Evolutionary conservation across 768 basidiomycete genomes (phyloP).

Genomic region (Amanita pseudoporphyria): DNA sequence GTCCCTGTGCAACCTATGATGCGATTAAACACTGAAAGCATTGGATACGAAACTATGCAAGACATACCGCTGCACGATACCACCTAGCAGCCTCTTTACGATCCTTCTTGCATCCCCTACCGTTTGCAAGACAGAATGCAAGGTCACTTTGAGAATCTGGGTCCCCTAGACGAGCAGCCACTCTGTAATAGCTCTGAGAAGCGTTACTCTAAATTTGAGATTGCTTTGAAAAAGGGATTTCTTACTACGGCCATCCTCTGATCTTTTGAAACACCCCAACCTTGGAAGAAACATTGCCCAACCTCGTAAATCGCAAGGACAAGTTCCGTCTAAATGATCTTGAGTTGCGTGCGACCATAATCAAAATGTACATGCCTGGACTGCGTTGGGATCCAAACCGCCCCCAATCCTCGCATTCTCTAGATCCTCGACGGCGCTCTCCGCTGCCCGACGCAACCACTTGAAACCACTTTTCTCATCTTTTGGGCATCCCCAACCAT

Average conservation of each 20-base stretch:
- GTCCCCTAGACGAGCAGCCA: conserved; percentile 80
- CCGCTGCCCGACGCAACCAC: conserved; percentile 78
- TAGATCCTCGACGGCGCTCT: conserved; percentile 68
- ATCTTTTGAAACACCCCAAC: conserved; percentile 83
- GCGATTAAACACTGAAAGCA: conserved; percentile 1
- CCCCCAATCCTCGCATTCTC: conserved; percentile 48
- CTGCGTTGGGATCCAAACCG: conserved; percentile 38
- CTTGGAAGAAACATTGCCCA: conserved; percentile 87
- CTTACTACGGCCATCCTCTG: conserved; percentile 83
- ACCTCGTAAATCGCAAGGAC: conserved; percentile 89
- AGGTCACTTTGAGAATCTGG: conserved; percentile 81
- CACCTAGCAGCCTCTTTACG: conserved; percentile 80
- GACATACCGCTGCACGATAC: conserved; percentile 77
- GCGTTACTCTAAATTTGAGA: not conserved
- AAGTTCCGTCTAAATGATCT: conserved; percentile 51
- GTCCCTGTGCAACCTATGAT: conserved; percentile 47
- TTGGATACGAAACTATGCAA: not conserved
- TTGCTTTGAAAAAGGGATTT: conserved; percentile 12
- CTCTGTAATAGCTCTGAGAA: conserved; percentile 66
- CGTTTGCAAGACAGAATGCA: conserved; percentile 78
- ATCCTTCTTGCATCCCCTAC: conserved; percentile 85
- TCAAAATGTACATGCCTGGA: conserved; percentile 32
- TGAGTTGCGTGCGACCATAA: not conserved
- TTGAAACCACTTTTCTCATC: conserved; percentile 73
- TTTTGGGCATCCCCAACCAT: conserved; percentile 83